phyloP scores from a whole-genome alignment of 768 basidiomycete species.

The Russula sp. region DNA sequence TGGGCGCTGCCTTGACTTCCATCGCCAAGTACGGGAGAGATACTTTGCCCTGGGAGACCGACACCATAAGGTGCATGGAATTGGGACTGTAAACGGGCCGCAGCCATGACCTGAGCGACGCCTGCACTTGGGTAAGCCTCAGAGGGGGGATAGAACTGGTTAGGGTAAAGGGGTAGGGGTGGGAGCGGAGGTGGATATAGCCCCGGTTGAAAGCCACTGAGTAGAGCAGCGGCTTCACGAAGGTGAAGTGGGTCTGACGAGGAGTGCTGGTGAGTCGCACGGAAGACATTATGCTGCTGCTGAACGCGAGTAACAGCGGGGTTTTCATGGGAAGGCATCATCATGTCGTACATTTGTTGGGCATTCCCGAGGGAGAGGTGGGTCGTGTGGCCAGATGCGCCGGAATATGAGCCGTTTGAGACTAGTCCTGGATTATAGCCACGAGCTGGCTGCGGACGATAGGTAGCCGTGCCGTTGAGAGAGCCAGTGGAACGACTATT shows the following conservation, averaged over 20 bases:
- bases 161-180: slow-evolving; percentile 49
- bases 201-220: slow-evolving; percentile 45
- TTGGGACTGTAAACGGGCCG: slow-evolving; percentile 49
- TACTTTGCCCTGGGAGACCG: slow-evolving; percentile 18
- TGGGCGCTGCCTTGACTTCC: slow-evolving; percentile 25
- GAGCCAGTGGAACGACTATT: slow-evolving; percentile 47
- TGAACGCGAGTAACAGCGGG: slow-evolving; percentile 69
- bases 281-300: slow-evolving; percentile 70
- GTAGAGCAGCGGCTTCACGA: slow-evolving; percentile 60
- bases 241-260: slow-evolving; percentile 74
- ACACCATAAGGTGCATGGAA: slow-evolving; percentile 45
- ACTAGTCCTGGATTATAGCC: slow-evolving; percentile 47
- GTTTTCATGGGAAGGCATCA: slow-evolving; percentile 45
- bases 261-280: slow-evolving; percentile 72
- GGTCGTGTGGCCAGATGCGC: slow-evolving; percentile 47
- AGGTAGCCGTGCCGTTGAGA: slow-evolving; percentile 43
- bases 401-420: slow-evolving; percentile 36
- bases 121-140: slow-evolving; percentile 51
- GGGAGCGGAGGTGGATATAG: slow-evolving; percentile 49
- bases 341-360: slow-evolving; percentile 74
- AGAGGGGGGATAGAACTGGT: slow-evolving; percentile 58
- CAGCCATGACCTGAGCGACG: slow-evolving; percentile 48
- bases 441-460: slow-evolving; percentile 53
- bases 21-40: slow-evolving; percentile 11
- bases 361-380: slow-evolving; percentile 67